Percentiles rank a stretch among this genome's conserved stretches.
Evolutionary conservation across 768 basidiomycete species (phyloP).

Genomic region (Leccinellum rugosiceps): DNA sequence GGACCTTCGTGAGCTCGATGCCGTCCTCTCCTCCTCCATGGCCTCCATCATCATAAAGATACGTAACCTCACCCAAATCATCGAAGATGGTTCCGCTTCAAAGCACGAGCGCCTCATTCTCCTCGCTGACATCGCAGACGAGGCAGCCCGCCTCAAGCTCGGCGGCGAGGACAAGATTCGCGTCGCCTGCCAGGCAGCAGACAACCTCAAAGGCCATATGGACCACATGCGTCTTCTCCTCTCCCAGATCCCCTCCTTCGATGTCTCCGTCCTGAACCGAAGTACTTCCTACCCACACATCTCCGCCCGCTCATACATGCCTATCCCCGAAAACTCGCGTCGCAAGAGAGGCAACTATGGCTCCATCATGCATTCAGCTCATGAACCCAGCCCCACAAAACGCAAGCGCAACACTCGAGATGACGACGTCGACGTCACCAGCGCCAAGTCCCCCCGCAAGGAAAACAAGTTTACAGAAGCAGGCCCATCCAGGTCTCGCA

Average conservation of each 20-base stretch:
- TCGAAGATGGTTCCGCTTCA: constrained; percentile 55
- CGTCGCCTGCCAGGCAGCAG: constrained; percentile 87
- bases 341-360: constrained; percentile 55
- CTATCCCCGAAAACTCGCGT: constrained; percentile 65
- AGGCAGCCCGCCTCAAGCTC: constrained; percentile 84
- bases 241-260: constrained; percentile 61
- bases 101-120: constrained; percentile 81
- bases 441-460: constrained; percentile 60
- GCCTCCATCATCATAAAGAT: constrained; percentile 79
- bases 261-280: constrained; percentile 52
- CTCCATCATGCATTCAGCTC: constrained; percentile 47
- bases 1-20: constrained; percentile 97
- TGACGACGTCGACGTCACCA: constrained; percentile 57
- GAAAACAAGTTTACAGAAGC: constrained; percentile 45
- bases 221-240: constrained; percentile 61
- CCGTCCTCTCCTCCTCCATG: constrained; percentile 90
- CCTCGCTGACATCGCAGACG: constrained; percentile 91
- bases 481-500: constrained; percentile 44
- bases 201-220: constrained; percentile 71
- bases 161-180: constrained; percentile 98
- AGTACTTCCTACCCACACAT: constrained; percentile 77
- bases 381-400: constrained; percentile 64
- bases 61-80: constrained; percentile 66
- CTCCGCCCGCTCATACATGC: constrained; percentile 63
- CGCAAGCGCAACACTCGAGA: constrained; percentile 58